Conservation (phyloP, 768 basidiomycete genomes). For the Tremella mesenterica region DNA sequence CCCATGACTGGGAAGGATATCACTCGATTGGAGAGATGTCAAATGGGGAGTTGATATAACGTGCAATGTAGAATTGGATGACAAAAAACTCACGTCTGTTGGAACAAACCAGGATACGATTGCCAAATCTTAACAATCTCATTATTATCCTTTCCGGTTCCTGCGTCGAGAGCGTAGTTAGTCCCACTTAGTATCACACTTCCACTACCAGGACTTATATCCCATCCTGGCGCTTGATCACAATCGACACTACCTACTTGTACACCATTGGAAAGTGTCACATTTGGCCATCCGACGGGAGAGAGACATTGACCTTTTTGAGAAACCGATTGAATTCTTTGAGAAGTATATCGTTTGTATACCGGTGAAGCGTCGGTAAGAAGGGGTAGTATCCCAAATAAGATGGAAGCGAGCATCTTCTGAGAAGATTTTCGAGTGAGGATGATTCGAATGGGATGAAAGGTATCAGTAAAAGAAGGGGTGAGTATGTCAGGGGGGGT, state of each 20-base stretch:
- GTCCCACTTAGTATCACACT: conserved; percentile 4
- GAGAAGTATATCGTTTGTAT: too few species aligned
- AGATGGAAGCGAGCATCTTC: too few species aligned
- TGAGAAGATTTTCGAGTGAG: too few species aligned
- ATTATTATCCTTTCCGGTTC: conserved; percentile 12
- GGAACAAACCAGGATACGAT: conserved; percentile 12
- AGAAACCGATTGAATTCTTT: too few species aligned
- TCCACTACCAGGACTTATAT: conserved; percentile 11
- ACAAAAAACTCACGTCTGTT: conserved; percentile 13
- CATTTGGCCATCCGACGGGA: not conserved
- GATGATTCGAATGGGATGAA: too few species aligned
- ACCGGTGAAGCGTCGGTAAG: too few species aligned
- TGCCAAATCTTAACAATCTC: conserved; percentile 12
- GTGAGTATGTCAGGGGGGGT: too few species aligned
- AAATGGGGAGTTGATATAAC: not conserved
- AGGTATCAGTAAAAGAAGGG: too few species aligned
- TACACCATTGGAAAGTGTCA: conserved; percentile 6
- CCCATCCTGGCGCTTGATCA: conserved; percentile 7
- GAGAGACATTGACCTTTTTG: not conserved
- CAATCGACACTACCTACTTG: conserved; percentile 3
- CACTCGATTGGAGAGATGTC: not conserved
- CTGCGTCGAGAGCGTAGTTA: conserved; percentile 16
- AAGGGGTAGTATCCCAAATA: too few species aligned
- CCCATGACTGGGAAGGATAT: too few species aligned
- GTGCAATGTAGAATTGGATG: not conserved